phyloP scores from a whole-genome alignment of 768 basidiomycete genomes.

The Sarcomyxa edulis region DNA sequence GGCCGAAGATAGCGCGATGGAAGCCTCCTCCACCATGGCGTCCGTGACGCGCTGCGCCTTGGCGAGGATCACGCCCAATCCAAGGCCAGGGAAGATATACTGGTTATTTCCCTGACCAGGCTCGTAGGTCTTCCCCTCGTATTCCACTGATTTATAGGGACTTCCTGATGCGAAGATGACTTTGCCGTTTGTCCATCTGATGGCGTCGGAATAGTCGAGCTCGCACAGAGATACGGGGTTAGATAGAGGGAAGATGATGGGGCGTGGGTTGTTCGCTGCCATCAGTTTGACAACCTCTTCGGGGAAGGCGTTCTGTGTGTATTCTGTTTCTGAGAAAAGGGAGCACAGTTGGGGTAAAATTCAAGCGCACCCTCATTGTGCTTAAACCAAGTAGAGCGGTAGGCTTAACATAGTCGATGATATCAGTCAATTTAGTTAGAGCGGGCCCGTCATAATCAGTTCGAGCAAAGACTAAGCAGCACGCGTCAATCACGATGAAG shows the following conservation, averaged over 20 bases:
- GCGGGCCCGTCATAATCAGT: constrained; percentile 62
- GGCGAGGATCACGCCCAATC: constrained; percentile 56
- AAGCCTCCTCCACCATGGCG: constrained; percentile 61
- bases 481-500: constrained; percentile 37
- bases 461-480: constrained; percentile 60
- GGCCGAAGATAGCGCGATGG: constrained; percentile 56
- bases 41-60: constrained; percentile 58
- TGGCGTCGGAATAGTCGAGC: constrained; percentile 54
- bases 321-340: constrained; percentile 18
- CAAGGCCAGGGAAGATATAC: constrained; percentile 63
- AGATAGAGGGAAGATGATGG: constrained; percentile 81
- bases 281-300: constrained; percentile 59
- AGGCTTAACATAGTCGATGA: constrained; percentile 67
- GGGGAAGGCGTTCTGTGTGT: constrained; percentile 48
- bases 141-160: constrained; percentile 54
- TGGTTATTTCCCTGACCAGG: constrained; percentile 83
- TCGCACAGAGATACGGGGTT: constrained; percentile 65
- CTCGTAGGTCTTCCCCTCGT: constrained; percentile 42
- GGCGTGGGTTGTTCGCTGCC: constrained; percentile 57
- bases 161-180: constrained; percentile 72
- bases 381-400: constrained; percentile 76
- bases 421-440: constrained; percentile 55
- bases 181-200: constrained; percentile 58
- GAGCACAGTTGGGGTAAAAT: background rate
- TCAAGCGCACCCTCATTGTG: constrained; percentile 42